Conservation (phyloP, 2,329 filamentous ascomycete genomes). For the Thielaviopsis punctulata region DNA sequence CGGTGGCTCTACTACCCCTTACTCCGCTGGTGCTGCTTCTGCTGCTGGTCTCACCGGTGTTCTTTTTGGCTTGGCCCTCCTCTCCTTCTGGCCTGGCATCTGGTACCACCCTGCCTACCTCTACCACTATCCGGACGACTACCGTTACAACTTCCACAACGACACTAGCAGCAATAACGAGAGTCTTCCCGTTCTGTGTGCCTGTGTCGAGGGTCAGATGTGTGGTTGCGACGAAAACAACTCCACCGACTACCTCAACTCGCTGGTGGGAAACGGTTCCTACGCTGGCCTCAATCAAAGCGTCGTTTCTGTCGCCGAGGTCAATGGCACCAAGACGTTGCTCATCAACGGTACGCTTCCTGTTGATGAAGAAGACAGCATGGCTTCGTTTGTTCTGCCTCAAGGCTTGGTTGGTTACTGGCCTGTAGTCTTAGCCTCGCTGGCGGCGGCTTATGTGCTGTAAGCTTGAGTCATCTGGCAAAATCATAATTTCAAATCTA, state of each 20-base stretch:
- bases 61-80: conserved; percentile 28
- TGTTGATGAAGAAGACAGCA: conserved; percentile 34
- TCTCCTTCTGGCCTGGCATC: conserved; percentile 45
- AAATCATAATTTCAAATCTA: not conserved
- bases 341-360: conserved; percentile 61
- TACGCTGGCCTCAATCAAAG: conserved; percentile 41
- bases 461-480: not conserved
- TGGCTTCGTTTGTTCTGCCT: conserved; percentile 18
- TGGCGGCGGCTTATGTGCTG: conserved; percentile 24
- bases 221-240: conserved; percentile 57
- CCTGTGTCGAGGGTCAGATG: conserved; percentile 31
- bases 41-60: conserved; percentile 35
- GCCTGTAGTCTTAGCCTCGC: conserved; percentile 28
- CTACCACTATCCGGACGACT: conserved; percentile 34
- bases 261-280: conserved; percentile 48
- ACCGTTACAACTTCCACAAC: conserved; percentile 33
- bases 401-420: conserved; percentile 28
- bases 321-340: conserved; percentile 45
- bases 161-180: conserved; percentile 25
- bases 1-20: conserved; percentile 46
- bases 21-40: conserved; percentile 32
- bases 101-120: conserved; percentile 49
- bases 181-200: conserved; percentile 21
- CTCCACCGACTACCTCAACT: conserved; percentile 39
- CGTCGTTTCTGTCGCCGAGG: conserved; percentile 39